Evolutionary conservation across 345 rosid genomes (phyloP).

Genomic region (Eucalyptus cladocalyx): DNA sequence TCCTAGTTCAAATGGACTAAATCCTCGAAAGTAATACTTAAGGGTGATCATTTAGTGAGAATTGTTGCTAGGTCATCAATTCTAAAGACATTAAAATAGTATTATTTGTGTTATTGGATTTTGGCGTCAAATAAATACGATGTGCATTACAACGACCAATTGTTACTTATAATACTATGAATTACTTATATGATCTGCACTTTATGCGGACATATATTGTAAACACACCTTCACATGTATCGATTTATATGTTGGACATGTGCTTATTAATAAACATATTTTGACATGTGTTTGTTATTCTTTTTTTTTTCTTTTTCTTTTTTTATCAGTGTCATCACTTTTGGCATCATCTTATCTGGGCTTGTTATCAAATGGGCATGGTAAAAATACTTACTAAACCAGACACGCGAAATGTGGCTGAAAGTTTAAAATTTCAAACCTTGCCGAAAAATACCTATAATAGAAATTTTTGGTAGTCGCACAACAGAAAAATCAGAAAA

Average conservation of each 20-base stretch:
- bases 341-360: neutral
- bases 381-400: neutral
- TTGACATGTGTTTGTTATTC: no score
- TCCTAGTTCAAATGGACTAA: neutral
- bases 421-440: fast-evolving
- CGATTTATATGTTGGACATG: neutral
- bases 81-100: no score
- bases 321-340: neutral
- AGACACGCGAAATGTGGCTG: no score
- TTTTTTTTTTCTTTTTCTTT: no score
- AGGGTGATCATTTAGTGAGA: neutral
- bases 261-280: no score
- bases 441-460: no score
- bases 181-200: neutral
- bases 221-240: neutral
- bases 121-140: neutral
- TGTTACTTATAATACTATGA: neutral
- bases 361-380: neutral
- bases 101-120: neutral
- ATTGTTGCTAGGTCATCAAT: no score
- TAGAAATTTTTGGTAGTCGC: no score
- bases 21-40: no score
- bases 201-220: neutral
- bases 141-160: neutral
- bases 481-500: no score